phyloP scores from a whole-genome alignment of 257 asterid genomes.

The Solanum chmielewskii region DNA sequence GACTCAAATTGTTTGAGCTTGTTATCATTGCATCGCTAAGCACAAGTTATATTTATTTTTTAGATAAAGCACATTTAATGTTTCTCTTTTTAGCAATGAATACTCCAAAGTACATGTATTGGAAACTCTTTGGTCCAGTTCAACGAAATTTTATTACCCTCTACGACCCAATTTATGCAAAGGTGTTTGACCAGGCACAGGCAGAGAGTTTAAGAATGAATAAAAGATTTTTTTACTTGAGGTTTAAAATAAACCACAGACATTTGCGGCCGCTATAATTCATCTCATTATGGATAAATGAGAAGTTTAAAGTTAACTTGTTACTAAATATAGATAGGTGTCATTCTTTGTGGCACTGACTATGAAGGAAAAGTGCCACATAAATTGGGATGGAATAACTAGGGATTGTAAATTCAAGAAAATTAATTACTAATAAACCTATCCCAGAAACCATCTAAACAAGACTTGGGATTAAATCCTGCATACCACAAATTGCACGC shows the following conservation, averaged over 20 bases:
- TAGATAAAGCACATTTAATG: not conserved
- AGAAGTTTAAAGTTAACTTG: not conserved
- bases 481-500: not conserved
- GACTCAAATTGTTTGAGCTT: not conserved
- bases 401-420: not conserved
- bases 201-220: not conserved
- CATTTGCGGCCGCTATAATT: not conserved
- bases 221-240: not conserved
- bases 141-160: not conserved
- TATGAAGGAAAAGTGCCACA: not conserved
- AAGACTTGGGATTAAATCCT: not conserved
- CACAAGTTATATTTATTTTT: not conserved
- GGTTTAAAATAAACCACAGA: not conserved
- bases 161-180: not conserved
- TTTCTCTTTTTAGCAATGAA: not conserved
- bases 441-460: not conserved
- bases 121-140: not conserved
- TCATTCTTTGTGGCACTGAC: not conserved
- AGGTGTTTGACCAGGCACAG: not conserved
- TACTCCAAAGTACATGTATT: not conserved
- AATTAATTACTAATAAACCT: not conserved
- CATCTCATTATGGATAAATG: not conserved
- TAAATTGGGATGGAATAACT: not conserved
- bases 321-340: not conserved
- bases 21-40: not conserved